These are phyloP conservation scores for Globisporangium abappressorium DNA, from an alignment of 352 stramenopile species.

Conservation along the genomic window DNA sequence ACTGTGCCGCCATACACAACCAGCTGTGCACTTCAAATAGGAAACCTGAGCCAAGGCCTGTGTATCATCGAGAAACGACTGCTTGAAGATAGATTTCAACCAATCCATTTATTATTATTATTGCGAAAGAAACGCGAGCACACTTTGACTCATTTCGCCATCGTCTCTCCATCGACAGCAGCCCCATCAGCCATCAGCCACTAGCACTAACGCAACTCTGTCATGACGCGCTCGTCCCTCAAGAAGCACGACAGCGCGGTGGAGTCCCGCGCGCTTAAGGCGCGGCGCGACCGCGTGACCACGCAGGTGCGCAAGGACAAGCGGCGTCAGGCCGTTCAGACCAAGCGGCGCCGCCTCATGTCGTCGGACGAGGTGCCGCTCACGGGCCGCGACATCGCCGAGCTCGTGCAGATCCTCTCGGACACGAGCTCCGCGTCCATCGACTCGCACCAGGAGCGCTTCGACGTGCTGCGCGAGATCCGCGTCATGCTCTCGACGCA, in stretches of 20 bases:
- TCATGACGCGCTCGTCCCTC: slow-evolving; percentile 63
- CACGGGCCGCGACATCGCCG: slow-evolving; percentile 50
- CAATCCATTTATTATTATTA: too few relatives aligned
- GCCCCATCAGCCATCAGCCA: neutral
- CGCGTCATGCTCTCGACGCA: slow-evolving; percentile 51
- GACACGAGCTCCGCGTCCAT: slow-evolving; percentile 36
- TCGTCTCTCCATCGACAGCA: neutral
- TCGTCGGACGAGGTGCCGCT: slow-evolving; percentile 39
- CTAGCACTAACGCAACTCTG: neutral
- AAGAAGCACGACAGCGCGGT: slow-evolving; percentile 72
- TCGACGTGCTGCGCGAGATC: slow-evolving; percentile 70
- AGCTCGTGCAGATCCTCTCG: slow-evolving; percentile 47
- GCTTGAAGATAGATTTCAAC: neutral
- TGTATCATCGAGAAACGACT: neutral
- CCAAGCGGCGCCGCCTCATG: slow-evolving; percentile 69
- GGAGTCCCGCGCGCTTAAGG: slow-evolving; percentile 62
- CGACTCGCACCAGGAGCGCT: slow-evolving; percentile 54
- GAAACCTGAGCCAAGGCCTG: neutral
- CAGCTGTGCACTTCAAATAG: neutral
- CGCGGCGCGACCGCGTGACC: slow-evolving; percentile 53
- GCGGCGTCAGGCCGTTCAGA: slow-evolving; percentile 53
- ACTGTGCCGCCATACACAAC: neutral
- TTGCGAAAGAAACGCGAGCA: neutral
- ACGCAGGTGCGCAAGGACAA: slow-evolving; percentile 78
- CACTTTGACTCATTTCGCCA: neutral